A percentile compares a stretch with the other conserved stretches of the same genome.
phyloP scores from a whole-genome alignment of 139 green algal genomes.

The Edaphochlamys debaryana region DNA sequence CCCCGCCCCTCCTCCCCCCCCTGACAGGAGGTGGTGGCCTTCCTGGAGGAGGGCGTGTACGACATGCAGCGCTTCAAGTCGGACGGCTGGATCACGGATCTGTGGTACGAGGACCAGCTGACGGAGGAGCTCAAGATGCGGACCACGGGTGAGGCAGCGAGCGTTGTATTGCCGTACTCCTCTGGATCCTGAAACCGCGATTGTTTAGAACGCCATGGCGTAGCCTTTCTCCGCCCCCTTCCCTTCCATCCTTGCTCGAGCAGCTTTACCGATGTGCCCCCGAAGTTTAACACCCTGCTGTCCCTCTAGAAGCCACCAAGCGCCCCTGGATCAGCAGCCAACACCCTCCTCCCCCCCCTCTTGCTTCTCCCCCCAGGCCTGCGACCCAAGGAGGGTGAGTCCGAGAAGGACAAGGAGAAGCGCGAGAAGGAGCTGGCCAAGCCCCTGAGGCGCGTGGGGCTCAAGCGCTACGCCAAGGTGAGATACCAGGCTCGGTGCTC shows the following conservation, averaged over 20 bases:
- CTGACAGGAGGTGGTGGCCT: too few species aligned
- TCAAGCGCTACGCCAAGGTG: slow-evolving; percentile 77
- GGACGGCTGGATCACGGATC: slow-evolving; percentile 54
- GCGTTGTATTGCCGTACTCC: background rate
- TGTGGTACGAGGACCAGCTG: slow-evolving; percentile 93
- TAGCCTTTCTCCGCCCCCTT: too few species aligned
- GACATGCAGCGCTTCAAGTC: slow-evolving; percentile 67
- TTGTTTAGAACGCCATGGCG: too few species aligned
- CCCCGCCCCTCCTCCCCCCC: too few species aligned
- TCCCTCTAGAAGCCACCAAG: too few species aligned
- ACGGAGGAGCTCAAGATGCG: slow-evolving; percentile 79
- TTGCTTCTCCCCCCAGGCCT: background rate
- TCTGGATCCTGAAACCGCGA: background rate
- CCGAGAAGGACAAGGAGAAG: slow-evolving; percentile 2
- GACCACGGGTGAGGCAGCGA: slow-evolving; percentile 50
- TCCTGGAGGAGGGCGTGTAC: slow-evolving; percentile 84
- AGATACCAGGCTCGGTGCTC: too few species aligned
- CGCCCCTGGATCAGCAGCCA: too few species aligned
- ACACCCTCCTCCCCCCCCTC: too few species aligned
- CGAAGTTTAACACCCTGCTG: too few species aligned
- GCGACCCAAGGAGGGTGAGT: slow-evolving; percentile 26
- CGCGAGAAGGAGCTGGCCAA: slow-evolving; percentile 47
- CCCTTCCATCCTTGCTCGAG: too few species aligned
- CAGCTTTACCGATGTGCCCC: too few species aligned
- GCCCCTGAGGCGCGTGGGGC: slow-evolving; percentile 53